A percentile compares a stretch with the other conserved stretches of the same genome.
These are phyloP conservation scores for Furcasterigmium furcatum DNA, from an alignment of 2,329 filamentous ascomycete species.

Conservation along the genomic window DNA sequence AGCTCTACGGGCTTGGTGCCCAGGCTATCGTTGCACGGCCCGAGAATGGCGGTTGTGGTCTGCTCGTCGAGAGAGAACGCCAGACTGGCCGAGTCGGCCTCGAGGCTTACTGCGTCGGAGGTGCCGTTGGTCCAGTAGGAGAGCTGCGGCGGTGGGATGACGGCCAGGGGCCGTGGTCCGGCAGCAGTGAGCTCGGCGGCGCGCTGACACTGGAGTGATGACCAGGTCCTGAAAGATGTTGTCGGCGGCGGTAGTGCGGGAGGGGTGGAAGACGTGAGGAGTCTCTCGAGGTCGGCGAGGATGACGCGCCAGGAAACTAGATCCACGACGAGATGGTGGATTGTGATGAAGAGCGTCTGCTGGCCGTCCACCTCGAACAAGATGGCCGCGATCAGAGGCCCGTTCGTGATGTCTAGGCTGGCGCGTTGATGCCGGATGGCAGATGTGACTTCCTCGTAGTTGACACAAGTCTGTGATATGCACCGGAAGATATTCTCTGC, in stretches of 20 bases:
- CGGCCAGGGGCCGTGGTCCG: conserved; percentile 5
- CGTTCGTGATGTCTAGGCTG: conserved; percentile 4
- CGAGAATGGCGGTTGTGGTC: conserved; percentile 18
- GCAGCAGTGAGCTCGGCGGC: conserved; percentile 4
- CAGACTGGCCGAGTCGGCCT: conserved; percentile 17
- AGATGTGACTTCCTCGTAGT: not conserved
- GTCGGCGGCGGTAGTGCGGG: conserved; percentile 6
- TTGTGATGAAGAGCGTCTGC: conserved; percentile 24
- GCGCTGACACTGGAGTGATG: conserved; percentile 27
- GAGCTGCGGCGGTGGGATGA: conserved; percentile 14
- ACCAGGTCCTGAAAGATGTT: conserved; percentile 33
- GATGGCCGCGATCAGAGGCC: conserved; percentile 13
- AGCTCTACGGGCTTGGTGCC: conserved; percentile 35
- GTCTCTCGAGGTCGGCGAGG: conserved; percentile 36
- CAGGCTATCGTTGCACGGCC: conserved; percentile 22
- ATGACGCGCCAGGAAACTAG: conserved; percentile 43
- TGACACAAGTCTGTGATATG: not conserved
- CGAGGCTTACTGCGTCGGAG: conserved; percentile 13
- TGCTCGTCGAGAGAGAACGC: conserved; percentile 33
- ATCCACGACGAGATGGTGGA: conserved; percentile 36
- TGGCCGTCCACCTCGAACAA: conserved; percentile 11
- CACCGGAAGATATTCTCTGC: not conserved
- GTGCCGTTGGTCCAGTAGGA: conserved; percentile 15
- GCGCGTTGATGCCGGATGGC: conserved; percentile 6
- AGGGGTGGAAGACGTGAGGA: conserved; percentile 18